Conservation (phyloP, 306 rosid species). For the Trifolium dubium region DNA sequence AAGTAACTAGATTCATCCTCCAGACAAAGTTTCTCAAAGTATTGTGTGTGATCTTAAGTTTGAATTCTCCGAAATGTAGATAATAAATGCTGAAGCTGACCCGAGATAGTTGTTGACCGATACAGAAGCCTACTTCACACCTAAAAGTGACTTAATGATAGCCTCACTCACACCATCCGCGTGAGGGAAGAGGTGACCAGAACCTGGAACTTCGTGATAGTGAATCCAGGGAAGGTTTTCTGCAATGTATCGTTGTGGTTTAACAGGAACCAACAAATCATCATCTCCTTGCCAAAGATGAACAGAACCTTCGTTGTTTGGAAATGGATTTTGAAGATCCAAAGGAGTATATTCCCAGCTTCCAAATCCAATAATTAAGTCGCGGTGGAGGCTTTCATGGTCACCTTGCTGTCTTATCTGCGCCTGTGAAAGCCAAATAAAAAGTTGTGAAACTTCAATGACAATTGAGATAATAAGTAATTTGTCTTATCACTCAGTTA, state of each 20-base stretch:
- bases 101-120: slow-evolving; percentile 20
- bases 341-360: slow-evolving; percentile 84
- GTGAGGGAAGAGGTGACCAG: slow-evolving; percentile 67
- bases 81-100: slow-evolving; percentile 34
- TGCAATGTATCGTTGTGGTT: slow-evolving; percentile 61
- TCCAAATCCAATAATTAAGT: slow-evolving; percentile 70
- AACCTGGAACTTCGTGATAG: slow-evolving; percentile 82
- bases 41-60: slow-evolving; percentile 28
- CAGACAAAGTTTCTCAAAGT: neutral
- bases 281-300: slow-evolving; percentile 97
- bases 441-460: too few relatives aligned
- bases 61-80: slow-evolving; percentile 30
- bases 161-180: slow-evolving; percentile 59
- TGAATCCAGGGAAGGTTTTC: slow-evolving; percentile 79
- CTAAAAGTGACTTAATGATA: slow-evolving; percentile 57
- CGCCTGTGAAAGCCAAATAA: slow-evolving; percentile 40
- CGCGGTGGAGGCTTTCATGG: slow-evolving; percentile 63
- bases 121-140: slow-evolving; percentile 44
- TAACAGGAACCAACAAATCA: slow-evolving; percentile 66
- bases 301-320: slow-evolving; percentile 65
- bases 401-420: slow-evolving; percentile 74
- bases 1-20: slow-evolving; percentile 30
- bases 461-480: too few relatives aligned
- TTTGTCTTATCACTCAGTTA: too few relatives aligned
- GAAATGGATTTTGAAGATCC: slow-evolving; percentile 78